Base-by-base conservation (phyloP, 345 rosid genomes). In the Passiflora organensis region DNA sequence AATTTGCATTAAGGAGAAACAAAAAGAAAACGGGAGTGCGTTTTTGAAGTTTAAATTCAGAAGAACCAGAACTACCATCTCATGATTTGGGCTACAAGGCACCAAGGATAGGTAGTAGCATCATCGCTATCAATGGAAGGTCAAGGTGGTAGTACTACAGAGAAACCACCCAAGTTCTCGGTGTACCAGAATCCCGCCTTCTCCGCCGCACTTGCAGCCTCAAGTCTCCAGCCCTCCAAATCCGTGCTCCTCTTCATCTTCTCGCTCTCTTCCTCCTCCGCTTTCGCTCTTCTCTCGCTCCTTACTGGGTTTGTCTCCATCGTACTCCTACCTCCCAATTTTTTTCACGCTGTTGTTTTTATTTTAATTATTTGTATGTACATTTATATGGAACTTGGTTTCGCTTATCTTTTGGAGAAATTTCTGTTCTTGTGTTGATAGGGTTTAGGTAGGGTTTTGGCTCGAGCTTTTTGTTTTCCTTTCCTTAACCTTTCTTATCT, bases 111-210 rank as follows among this genome's bases (percentile, higher is more conserved):
- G n/a, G n/a, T n/a, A n/a, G n/a, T n/a, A n/a, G n/a, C n/a, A n/a
- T n/a, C n/a, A n/a, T n/a, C 34, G 34, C 5, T 8, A 28, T 28
- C 8, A 28, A 28, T 28, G 34, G 34, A 28, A 28, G 34, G 34
- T 8, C 5, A 28, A 28, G 34, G 34, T 8, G 34, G 34, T 28
- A 28, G 34, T n/a, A n/a, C n/a, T n/a, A n/a, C n/a, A 28, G 34
- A 28, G 8, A 41, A 41, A 41, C 65, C 87, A 14, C 56, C 78
- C 13, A 86, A 82, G 79, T 91, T 91, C 76, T 37, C 82, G 0
- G 98, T 80, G 50, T 86, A 91, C 67, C 85, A 75, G 79, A 88
- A 88, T 76, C 90, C 93, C 21, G 74, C 76, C 34, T 72, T 91
- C 3, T 72, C 94, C 24, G 83, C 91, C 23, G 93, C 95, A 34